Evolutionary conservation across 2,329 filamentous ascomycete species (phyloP), one percentile per base, ranked within the genome.

Genomic region (Colletotrichum sp.): DNA sequence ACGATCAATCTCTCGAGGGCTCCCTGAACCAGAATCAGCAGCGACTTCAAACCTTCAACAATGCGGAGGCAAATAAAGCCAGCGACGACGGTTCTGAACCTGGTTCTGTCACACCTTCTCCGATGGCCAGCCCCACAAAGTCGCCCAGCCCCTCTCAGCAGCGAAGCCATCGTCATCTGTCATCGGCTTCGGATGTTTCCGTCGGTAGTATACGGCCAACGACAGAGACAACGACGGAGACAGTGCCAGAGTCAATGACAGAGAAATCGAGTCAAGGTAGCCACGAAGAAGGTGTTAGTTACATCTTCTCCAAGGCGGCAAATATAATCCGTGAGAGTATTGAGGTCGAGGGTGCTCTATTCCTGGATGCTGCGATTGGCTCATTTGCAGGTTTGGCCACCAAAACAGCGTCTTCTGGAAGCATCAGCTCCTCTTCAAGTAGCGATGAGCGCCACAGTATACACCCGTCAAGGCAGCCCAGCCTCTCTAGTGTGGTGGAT

Each of bases 221-320:
- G 8, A 9, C 36, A 18, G 36, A 38, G 36, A 38, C 8, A 7
- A 16, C 34, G 6, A 77, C 84, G 15, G 8, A 78, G 76, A 27
- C 24, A 6, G 24, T 27, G 24, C 5, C 24, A 27, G 24, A 7
- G 3, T 77, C 79, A 8, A 75, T 75, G 4, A 29, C 47, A 2
- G 61, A 27, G 5, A 29, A 16, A 0, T 6, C 16, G 2, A 24
- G 18, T 7, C 33, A 13, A 0, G 47, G 34, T 2, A 12, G 18
- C 6, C 33, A 55, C 36, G 12, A 24, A 11, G 5, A n/a, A 12
- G 36, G 18, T 75, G 79, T 72, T 76, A 79, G 1, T 55, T 27
- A 78, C 4, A 76, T 87, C 5, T 86, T 87, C 66, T 83, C 83
- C 0, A 86, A 84, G 27, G 87, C 87, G 8, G 83, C 86, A 11